These are phyloP conservation scores for Euphorbia neoarborescens DNA, from an alignment of 441 rosid species.

Conservation along the genomic window DNA sequence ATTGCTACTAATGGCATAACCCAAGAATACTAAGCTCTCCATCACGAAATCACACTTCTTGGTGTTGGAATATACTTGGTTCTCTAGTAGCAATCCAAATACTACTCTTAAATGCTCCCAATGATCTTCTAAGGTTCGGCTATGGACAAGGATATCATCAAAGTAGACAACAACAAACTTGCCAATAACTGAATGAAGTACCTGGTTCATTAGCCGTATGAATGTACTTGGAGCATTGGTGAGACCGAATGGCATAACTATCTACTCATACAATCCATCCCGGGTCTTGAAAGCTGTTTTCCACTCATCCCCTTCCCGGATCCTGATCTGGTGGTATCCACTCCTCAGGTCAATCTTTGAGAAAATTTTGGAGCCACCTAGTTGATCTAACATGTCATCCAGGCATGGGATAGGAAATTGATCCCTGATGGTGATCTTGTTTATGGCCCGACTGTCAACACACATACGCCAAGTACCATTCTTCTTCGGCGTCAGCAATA, in stretches of 20 bases:
- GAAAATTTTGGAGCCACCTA: neutral
- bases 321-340: neutral
- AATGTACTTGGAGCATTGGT: neutral
- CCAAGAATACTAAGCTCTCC: neutral
- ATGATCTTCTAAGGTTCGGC: neutral
- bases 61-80: neutral
- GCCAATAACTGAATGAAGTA: neutral
- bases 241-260: neutral
- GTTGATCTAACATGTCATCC: neutral
- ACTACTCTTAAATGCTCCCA: neutral
- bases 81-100: neutral
- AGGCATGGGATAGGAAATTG: neutral
- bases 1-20: neutral
- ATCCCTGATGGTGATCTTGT: neutral
- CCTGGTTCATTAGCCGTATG: neutral
- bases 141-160: neutral
- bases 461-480: neutral
- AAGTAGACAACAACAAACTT: neutral
- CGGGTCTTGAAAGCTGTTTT: neutral
- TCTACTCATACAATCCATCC: neutral
- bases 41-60: neutral
- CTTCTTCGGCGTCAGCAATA: neutral
- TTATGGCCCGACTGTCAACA: neutral
- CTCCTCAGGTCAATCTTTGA: neutral
- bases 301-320: neutral